These are phyloP conservation scores for Cytospora piceae DNA, from an alignment of 2,329 filamentous ascomycete genomes.

Conservation along the genomic window DNA sequence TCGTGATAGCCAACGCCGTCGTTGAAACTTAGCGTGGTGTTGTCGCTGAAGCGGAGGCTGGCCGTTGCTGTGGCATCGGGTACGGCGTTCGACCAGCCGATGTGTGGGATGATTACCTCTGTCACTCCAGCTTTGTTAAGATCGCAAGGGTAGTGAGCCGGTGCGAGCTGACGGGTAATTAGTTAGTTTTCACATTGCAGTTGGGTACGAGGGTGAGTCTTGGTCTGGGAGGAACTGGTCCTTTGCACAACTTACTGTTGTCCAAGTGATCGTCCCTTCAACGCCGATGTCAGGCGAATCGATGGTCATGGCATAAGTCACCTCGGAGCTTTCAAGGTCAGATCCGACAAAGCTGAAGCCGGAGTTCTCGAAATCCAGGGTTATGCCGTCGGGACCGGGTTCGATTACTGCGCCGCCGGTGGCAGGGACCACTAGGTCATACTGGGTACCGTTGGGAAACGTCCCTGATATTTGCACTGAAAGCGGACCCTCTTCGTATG, in stretches of 20 bases:
- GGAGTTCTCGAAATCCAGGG: conserved; percentile 9
- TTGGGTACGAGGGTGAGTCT: neutral
- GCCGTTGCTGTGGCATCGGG: conserved; percentile 25
- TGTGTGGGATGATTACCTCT: conserved; percentile 14
- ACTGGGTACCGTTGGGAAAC: conserved; percentile 27
- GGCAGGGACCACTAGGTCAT: conserved; percentile 9
- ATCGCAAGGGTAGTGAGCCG: conserved; percentile 28
- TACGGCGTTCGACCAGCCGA: conserved; percentile 28
- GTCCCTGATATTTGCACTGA: conserved; percentile 14
- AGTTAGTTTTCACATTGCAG: neutral
- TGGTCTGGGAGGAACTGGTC: neutral
- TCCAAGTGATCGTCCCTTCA: conserved; percentile 18
- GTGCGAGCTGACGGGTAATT: conserved; percentile 8
- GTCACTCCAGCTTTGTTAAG: conserved; percentile 11
- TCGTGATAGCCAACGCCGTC: conserved; percentile 49
- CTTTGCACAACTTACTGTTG: conserved; percentile 18
- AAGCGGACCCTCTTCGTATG: conserved; percentile 3
- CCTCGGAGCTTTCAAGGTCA: neutral
- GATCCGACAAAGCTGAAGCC: conserved; percentile 27
- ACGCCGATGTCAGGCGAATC: conserved; percentile 26
- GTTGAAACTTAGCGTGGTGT: neutral
- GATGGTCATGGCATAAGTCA: conserved; percentile 23
- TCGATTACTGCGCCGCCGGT: conserved; percentile 8
- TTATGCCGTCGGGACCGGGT: conserved; percentile 5
- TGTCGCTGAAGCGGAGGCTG: conserved; percentile 14